A percentile compares a stretch with the other conserved stretches of the same genome.
phyloP scores from a whole-genome alignment of 2,329 filamentous ascomycete genomes.

The Claviceps digitariae region DNA sequence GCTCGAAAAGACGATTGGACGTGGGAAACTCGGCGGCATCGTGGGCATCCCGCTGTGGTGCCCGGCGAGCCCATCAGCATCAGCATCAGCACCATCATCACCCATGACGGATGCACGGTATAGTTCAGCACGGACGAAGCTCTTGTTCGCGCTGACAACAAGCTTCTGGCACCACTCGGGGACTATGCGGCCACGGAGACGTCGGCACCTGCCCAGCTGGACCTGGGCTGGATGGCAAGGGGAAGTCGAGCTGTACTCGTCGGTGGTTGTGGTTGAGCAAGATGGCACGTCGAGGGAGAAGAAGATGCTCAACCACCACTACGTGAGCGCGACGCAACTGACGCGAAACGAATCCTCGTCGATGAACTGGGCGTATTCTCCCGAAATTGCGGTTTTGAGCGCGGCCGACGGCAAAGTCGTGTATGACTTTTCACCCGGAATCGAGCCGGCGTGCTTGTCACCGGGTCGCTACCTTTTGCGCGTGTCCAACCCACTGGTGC shows the following conservation, averaged over 20 bases:
- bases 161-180: slow-evolving; percentile 24
- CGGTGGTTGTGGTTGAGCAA: slow-evolving; percentile 18
- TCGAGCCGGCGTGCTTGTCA: slow-evolving; percentile 12
- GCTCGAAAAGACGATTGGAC: slow-evolving; percentile 17
- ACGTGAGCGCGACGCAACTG: slow-evolving; percentile 21
- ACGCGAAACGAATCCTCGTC: slow-evolving; percentile 20
- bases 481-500: slow-evolving; percentile 19
- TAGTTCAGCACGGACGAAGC: slow-evolving; percentile 16
- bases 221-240: slow-evolving; percentile 24
- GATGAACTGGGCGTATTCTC: slow-evolving; percentile 21
- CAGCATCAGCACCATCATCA: background rate
- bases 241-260: slow-evolving; percentile 20
- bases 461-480: slow-evolving; percentile 17
- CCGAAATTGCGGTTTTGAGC: slow-evolving; percentile 17
- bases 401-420: slow-evolving; percentile 15
- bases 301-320: slow-evolving; percentile 22
- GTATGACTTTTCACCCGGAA: slow-evolving; percentile 17
- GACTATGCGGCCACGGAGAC: slow-evolving; percentile 12
- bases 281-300: slow-evolving; percentile 15
- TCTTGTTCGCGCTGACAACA: slow-evolving; percentile 21
- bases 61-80: slow-evolving; percentile 6
- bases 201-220: slow-evolving; percentile 22
- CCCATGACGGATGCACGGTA: slow-evolving; percentile 1
- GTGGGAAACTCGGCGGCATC: slow-evolving; percentile 16
- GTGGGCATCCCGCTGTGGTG: slow-evolving; percentile 20